Evolutionary conservation across 176 grass and related monocot genomes (phyloP).

Genomic region (Phoenix dactylifera): DNA sequence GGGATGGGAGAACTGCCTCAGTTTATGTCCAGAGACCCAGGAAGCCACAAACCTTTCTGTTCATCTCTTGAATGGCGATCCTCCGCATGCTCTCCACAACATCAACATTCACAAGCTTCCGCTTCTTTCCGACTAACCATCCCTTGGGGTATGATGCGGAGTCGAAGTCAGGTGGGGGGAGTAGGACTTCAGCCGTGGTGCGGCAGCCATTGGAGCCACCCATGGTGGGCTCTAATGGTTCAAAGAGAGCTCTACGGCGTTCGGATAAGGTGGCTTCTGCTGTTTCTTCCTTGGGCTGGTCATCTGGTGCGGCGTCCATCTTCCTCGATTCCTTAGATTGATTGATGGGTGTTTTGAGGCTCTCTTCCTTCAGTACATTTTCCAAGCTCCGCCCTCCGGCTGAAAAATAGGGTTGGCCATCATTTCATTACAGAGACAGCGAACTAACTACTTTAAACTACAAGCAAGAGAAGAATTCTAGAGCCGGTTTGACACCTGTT

Average conservation of each 20-base stretch:
- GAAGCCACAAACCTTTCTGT: conserved; percentile 74
- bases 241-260: conserved; percentile 75
- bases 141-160: conserved; percentile 69
- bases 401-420: conserved; percentile 15
- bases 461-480: too few species aligned
- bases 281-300: conserved; percentile 18
- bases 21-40: neutral
- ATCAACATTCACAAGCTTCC: conserved; percentile 95
- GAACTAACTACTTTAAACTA: too few species aligned
- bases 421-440: too few species aligned
- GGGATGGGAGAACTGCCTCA: too few species aligned
- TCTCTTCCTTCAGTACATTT: conserved; percentile 34
- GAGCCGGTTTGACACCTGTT: too few species aligned
- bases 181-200: conserved; percentile 44
- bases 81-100: conserved; percentile 98
- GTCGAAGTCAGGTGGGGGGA: conserved; percentile 97
- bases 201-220: conserved; percentile 22
- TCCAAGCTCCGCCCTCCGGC: conserved; percentile 51
- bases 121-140: conserved; percentile 91
- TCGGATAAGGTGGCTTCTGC: conserved; percentile 49
- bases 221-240: conserved; percentile 56
- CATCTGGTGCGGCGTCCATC: conserved; percentile 5
- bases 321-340: conserved; percentile 18
- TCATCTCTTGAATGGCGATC: conserved; percentile 95
- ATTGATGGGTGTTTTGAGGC: neutral